phyloP scores from a whole-genome alignment of 305 asterid species.

The Fraxinus greggii region DNA sequence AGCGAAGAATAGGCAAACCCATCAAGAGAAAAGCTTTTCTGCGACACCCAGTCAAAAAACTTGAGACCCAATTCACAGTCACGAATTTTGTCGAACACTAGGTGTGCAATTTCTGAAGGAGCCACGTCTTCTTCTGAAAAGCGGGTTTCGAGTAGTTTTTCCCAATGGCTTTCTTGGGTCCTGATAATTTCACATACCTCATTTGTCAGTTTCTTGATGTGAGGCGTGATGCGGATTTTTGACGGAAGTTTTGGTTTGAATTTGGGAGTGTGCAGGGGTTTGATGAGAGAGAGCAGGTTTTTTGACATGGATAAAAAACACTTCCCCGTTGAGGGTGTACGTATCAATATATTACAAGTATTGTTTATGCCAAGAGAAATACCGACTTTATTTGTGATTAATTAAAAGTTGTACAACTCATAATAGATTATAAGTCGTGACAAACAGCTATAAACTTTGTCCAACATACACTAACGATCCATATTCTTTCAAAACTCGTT shows the following conservation, averaged over 20 bases:
- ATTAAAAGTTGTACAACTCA: background rate
- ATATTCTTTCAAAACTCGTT: too few relatives aligned
- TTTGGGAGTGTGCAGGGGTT: slow-evolving; percentile 49
- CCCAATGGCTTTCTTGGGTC: slow-evolving; percentile 53
- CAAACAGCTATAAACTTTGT: background rate
- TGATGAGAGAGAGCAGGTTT: slow-evolving; percentile 59
- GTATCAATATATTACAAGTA: background rate
- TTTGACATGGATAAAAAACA: slow-evolving; percentile 47
- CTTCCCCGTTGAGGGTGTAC: background rate
- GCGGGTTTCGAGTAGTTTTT: slow-evolving; percentile 53
- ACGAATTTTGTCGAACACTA: slow-evolving; percentile 82
- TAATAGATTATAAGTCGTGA: background rate
- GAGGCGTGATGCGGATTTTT: slow-evolving; percentile 34
- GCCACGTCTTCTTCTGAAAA: slow-evolving; percentile 52
- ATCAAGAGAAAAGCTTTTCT: slow-evolving; percentile 47
- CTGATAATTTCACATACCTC: slow-evolving; percentile 66
- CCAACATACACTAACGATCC: background rate
- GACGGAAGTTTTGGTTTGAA: slow-evolving; percentile 31
- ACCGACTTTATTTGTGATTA: background rate
- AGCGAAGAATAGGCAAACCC: slow-evolving; percentile 78
- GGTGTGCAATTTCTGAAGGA: slow-evolving; percentile 76
- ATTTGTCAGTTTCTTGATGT: slow-evolving; percentile 42
- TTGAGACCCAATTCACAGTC: slow-evolving; percentile 66
- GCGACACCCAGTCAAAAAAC: slow-evolving; percentile 61
- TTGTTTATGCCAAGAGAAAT: background rate